Evolutionary conservation across 2,329 filamentous ascomycete species (phyloP).

Genomic region (Talaromyces sp.): DNA sequence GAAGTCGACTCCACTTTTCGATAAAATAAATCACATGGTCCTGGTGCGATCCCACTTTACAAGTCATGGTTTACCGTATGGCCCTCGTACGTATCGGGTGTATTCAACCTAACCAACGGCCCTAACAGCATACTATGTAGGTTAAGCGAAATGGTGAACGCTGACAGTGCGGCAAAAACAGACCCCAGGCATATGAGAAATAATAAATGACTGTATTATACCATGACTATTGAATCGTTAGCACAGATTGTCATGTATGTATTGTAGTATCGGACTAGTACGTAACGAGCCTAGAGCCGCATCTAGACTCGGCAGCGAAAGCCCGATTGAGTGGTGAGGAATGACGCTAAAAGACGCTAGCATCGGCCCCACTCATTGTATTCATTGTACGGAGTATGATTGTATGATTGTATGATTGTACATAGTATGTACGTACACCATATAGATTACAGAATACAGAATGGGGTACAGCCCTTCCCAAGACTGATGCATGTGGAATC

Average conservation of each 20-base stretch:
- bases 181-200: not conserved
- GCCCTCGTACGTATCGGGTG: not conserved
- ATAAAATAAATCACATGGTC: slow-evolving; percentile 5
- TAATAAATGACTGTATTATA: not conserved
- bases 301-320: slow-evolving; percentile 14
- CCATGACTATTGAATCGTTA: not conserved
- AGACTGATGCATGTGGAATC: not conserved
- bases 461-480: too few relatives aligned
- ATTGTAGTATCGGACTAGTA: slow-evolving; percentile 4
- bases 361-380: slow-evolving; percentile 4
- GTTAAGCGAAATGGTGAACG: not conserved
- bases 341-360: slow-evolving; percentile 2
- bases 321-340: slow-evolving; percentile 13
- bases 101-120: not conserved
- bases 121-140: not conserved
- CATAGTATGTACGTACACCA: too few relatives aligned
- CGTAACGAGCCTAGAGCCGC: not conserved
- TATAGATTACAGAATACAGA: too few relatives aligned
- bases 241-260: not conserved
- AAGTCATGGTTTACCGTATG: not conserved
- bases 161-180: not conserved
- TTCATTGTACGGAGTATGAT: not conserved
- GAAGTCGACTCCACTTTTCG: slow-evolving; percentile 5
- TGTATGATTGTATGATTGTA: not conserved
- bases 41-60: not conserved